Percentiles rank a stretch among this genome's conserved stretches.
Evolutionary conservation across 495 filamentous ascomycete genomes (phyloP).

Genomic region (Glonium stellatum): DNA sequence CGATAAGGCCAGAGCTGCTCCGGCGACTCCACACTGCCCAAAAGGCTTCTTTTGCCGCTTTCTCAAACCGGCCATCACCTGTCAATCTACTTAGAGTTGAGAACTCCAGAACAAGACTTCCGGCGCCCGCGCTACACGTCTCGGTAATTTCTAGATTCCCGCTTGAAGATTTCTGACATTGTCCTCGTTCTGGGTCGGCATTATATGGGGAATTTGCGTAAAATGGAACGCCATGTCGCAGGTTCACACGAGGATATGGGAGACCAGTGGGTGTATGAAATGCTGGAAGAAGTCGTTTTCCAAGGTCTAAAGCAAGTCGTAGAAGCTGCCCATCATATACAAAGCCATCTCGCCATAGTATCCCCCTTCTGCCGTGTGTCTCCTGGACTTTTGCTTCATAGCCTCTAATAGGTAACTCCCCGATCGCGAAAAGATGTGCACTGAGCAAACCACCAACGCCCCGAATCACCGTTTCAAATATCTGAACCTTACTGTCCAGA

Average conservation of each 20-base stretch:
- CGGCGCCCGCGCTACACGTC: slow-evolving; percentile 92
- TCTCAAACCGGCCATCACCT: slow-evolving; percentile 78
- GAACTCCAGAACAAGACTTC: slow-evolving; percentile 89
- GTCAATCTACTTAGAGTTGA: slow-evolving; percentile 83
- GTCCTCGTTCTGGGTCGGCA: slow-evolving; percentile 35
- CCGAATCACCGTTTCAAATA: slow-evolving; percentile 95
- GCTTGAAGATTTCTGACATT: slow-evolving; percentile 37
- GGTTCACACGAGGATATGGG: slow-evolving; percentile 90
- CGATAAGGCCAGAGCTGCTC: slow-evolving; percentile 80
- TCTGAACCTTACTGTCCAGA: slow-evolving; percentile 93
- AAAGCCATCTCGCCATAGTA: slow-evolving; percentile 68
- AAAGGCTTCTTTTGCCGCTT: slow-evolving; percentile 83
- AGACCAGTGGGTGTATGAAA: slow-evolving; percentile 85
- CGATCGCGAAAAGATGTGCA: slow-evolving; percentile 86
- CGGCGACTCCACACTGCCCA: slow-evolving; percentile 88
- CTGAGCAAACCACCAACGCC: slow-evolving; percentile 87
- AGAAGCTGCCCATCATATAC: slow-evolving; percentile 87
- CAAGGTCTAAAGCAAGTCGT: slow-evolving; percentile 77
- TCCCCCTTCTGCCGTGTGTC: slow-evolving; percentile 45
- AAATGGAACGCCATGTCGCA: slow-evolving; percentile 85
- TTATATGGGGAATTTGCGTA: slow-evolving; percentile 75
- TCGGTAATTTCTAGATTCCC: slow-evolving; percentile 70
- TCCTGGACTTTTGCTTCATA: slow-evolving; percentile 49
- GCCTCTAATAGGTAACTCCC: slow-evolving; percentile 74
- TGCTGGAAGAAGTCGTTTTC: slow-evolving; percentile 74